These are phyloP conservation scores for Pseudonitzschia multiseries DNA, from an alignment of 108 stramenopile species.

Conservation along the genomic window DNA sequence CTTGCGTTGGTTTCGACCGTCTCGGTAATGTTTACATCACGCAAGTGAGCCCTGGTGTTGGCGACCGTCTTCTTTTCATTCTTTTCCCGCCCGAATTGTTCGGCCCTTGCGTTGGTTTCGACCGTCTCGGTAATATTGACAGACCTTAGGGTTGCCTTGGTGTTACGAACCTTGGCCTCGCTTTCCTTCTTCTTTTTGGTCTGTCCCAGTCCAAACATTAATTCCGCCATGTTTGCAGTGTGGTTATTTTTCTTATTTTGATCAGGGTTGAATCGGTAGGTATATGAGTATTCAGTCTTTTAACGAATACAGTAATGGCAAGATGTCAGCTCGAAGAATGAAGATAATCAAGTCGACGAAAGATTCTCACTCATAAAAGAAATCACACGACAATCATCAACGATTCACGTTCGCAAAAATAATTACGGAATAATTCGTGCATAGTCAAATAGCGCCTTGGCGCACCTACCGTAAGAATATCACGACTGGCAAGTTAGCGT, in stretches of 20 bases:
- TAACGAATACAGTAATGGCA: too few species aligned
- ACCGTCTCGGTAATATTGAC: slow-evolving; percentile 35
- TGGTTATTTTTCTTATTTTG: neutral
- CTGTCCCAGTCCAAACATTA: slow-evolving; percentile 45
- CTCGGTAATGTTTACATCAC: slow-evolving; percentile 33
- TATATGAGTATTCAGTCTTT: too few species aligned
- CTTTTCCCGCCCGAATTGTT: slow-evolving; percentile 25
- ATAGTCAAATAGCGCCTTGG: too few species aligned
- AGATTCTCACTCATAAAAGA: too few species aligned
- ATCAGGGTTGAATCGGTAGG: too few species aligned
- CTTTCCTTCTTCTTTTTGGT: slow-evolving; percentile 44
- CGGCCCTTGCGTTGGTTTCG: slow-evolving; percentile 18
- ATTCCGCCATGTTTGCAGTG: slow-evolving; percentile 24
- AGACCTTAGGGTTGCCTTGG: slow-evolving; percentile 28
- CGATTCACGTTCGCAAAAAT: too few species aligned
- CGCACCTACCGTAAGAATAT: too few species aligned
- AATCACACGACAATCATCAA: too few species aligned
- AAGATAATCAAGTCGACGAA: too few species aligned
- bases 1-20: slow-evolving; percentile 26
- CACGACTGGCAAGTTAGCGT: too few species aligned
- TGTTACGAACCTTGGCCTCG: slow-evolving; percentile 21
- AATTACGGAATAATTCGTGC: too few species aligned
- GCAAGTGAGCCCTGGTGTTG: neutral
- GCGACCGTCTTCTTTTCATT: neutral
- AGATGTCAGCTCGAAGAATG: too few species aligned